Evolutionary conservation across 345 rosid genomes (phyloP).

Genomic region (Ailanthus altissimus): DNA sequence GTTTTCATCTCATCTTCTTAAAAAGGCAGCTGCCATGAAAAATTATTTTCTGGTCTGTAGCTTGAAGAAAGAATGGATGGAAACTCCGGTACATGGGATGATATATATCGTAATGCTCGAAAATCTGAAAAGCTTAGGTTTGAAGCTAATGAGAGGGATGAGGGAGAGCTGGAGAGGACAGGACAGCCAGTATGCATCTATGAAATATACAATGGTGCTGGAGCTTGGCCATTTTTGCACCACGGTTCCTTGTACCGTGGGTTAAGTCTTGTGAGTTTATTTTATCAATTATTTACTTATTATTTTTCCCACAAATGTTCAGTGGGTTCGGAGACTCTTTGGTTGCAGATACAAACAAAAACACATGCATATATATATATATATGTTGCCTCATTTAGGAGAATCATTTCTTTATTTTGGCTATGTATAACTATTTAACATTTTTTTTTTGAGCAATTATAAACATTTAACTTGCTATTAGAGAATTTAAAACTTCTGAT

Average conservation of each 20-base stretch:
- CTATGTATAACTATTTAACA: neutral
- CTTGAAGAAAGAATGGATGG: constrained; percentile 85
- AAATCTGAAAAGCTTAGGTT: constrained; percentile 83
- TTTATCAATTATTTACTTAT: constrained; percentile 12
- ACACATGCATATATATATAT: neutral
- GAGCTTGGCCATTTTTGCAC: constrained; percentile 96
- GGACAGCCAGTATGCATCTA: constrained; percentile 94
- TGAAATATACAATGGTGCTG: constrained; percentile 85
- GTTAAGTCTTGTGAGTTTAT: constrained; percentile 80
- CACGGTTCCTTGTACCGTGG: constrained; percentile 97
- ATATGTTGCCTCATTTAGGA: neutral
- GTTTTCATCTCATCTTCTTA: constrained; percentile 3
- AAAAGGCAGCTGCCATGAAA: constrained; percentile 28
- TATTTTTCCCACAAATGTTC: constrained; percentile 17
- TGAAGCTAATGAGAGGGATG: constrained; percentile 93
- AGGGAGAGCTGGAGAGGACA: constrained; percentile 97
- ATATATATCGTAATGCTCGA: constrained; percentile 85
- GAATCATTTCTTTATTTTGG: neutral
- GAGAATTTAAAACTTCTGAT: neutral
- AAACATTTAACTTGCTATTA: neutral
- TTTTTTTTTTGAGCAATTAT: too few species aligned
- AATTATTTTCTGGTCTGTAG: constrained; percentile 46
- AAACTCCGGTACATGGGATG: constrained; percentile 75
- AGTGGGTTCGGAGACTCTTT: neutral
- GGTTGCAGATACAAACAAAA: neutral